Evolutionary conservation across 192 early-diverging fungal species (phyloP).

Genomic region (Obelidium mucronatum): DNA sequence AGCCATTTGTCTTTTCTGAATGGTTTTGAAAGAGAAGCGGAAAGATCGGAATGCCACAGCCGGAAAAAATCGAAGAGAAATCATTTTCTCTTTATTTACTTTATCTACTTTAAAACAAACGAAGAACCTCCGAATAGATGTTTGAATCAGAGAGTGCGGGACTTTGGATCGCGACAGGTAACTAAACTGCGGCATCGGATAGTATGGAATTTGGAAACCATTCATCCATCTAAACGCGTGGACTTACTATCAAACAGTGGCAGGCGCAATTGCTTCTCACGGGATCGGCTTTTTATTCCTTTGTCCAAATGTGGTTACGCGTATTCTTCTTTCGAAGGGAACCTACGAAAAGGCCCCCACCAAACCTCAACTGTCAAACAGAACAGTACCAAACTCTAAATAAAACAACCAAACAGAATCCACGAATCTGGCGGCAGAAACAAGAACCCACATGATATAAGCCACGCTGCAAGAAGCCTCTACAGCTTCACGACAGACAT

Average conservation of each 20-base stretch:
- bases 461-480: background rate
- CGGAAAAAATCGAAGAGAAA: too few species aligned
- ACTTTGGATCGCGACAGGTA: conserved; percentile 17
- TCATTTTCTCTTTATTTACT: too few species aligned
- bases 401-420: background rate
- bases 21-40: background rate
- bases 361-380: background rate
- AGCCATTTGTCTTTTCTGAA: background rate
- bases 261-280: background rate
- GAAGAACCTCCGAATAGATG: background rate
- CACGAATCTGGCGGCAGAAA: background rate
- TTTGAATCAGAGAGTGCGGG: conserved; percentile 1
- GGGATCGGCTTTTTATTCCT: conserved; percentile 1
- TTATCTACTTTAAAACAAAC: too few species aligned
- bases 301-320: background rate
- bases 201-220: background rate
- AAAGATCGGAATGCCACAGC: background rate
- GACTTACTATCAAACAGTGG: background rate
- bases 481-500: background rate
- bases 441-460: background rate
- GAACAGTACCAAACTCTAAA: background rate
- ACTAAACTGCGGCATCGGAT: background rate
- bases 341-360: conserved; percentile 9
- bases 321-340: background rate
- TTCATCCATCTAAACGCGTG: too few species aligned